Evolutionary conservation across 176 grass and related monocot genomes (phyloP), one percentile per base, ranked within the genome.

Genomic region (Carex cristatella): DNA sequence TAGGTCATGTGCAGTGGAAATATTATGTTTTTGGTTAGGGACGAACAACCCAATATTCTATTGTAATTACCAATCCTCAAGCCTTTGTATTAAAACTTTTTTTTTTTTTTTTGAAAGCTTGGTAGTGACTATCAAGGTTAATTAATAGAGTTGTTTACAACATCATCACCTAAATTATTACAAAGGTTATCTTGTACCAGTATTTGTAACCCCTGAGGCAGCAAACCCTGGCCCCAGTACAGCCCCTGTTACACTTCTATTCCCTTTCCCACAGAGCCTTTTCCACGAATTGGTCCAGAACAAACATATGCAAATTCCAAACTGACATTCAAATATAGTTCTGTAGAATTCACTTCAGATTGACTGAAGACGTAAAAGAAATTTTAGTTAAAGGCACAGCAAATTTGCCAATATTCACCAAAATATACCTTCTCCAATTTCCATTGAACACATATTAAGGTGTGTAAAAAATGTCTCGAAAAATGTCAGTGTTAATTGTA

Each of bases 401-500:
- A 79, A 42, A 70, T 38, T 70, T 70, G 15, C 15, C 67, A 44
- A 70, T 13, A 42, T n/a, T 70, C 67, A 70, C 8, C 33, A 63
- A 63, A 30, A 63, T 63, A n/a, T 70, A 18, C 37, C 15, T 68
- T 14, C 14, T 31, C 9, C n/a, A 35, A n/a, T 72, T 19, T 19
- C 69, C 16, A 19, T 72, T 23, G 30, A 23, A 23, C 16, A 86
- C 1, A 75, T 75, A 46, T 61, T 2, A 86, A 85, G 44, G 2
- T 40, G 56, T 75, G 10, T 82, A 10, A 1, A 91, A 64, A 64
- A 31, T 28, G 46, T 54, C 19, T 44, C 13, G 64, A 82, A 11
- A 89, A 54, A 13, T 31, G 88, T 72, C 59, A 69, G 48, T 3
- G 4, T 61, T 69, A 44, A 83, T 18, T 84, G 32, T 10, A 89